A percentile compares a stretch with the other conserved stretches of the same genome.
Evolutionary conservation across 179 eudicot genomes (phyloP).

Genomic region (Monotropa hypopitys): DNA sequence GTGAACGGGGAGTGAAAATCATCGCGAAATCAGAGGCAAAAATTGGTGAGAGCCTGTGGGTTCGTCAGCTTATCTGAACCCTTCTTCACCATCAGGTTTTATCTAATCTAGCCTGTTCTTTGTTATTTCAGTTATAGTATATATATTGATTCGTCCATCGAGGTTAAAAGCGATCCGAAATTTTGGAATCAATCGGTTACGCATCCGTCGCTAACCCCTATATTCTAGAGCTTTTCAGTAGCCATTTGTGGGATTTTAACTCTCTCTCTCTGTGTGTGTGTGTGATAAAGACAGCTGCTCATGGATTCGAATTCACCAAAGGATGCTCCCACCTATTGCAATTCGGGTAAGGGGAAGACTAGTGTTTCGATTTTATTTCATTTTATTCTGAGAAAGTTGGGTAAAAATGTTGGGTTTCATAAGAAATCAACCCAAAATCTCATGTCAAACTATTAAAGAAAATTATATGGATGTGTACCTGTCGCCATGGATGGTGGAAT

Average conservation of each 20-base stretch:
- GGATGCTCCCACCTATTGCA: slow-evolving; percentile 18
- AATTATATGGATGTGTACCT: too few relatives aligned
- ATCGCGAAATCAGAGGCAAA: not conserved
- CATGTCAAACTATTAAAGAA: too few relatives aligned
- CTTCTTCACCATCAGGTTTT: not conserved
- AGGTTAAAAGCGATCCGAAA: not conserved
- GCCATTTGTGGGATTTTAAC: not conserved
- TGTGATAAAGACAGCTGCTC: slow-evolving; percentile 4
- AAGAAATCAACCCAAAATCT: too few relatives aligned
- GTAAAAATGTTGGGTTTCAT: too few relatives aligned
- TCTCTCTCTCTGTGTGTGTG: not conserved
- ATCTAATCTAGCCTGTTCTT: not conserved
- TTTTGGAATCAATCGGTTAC: not conserved
- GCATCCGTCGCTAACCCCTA: not conserved
- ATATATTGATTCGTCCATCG: not conserved
- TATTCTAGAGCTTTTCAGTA: not conserved
- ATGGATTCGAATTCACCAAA: slow-evolving; percentile 45
- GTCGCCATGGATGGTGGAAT: too few relatives aligned
- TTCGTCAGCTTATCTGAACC: not conserved
- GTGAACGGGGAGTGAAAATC: not conserved
- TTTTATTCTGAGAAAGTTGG: too few relatives aligned
- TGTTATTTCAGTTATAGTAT: not conserved
- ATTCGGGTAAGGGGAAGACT: slow-evolving; percentile 19
- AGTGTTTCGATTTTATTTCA: too few relatives aligned
- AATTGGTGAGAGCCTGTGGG: not conserved